Base-by-base conservation (phyloP, 805 yeast species). In the Kuraishia borneana region DNA sequence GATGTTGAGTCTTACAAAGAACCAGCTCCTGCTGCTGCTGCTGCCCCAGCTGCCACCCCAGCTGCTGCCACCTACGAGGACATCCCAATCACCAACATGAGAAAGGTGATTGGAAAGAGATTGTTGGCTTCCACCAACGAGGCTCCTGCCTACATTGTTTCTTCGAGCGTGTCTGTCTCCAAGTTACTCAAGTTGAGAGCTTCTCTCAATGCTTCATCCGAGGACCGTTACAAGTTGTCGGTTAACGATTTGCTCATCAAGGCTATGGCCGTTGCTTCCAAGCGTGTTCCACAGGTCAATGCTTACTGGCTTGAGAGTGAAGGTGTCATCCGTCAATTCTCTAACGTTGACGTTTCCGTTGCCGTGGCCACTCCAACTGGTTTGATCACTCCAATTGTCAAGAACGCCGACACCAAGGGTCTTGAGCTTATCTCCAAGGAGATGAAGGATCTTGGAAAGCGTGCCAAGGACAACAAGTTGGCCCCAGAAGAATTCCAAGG, bases 331-430 rank as follows among this genome's bases (percentile, higher is more conserved):
- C 83, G 99, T 68, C 88, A 83, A 65, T 92, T 76, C 73, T 67
- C 70, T 52, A 80, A 75, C 50, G 97, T 89, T 36, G 99, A 92
- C 54, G 94, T 92, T 37, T 87, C 97, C 18, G 96, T 89, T 40
- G 99, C 99, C 27, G 99, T 92, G 43, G 92, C 98, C 40, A 92
- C 98, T 14, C 96, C 97, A 58, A 75, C 94, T 34, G 99, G 99
- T 34, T 72, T 92, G 47, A 80, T 92, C 58, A 92, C 99, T 34
- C 99, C 99, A 46, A 89, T 92, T 50, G 88, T 92, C 46, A 78
- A 76, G 61, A 70, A 79, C 53, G 96, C 95, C 30, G 83, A 92
- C 54, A 47, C 79, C 39, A 84, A 81, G 70, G 98, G 98, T 29
- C 73, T 92, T 41, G 73, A 77, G 36, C 51, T 76, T 23, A 92